Percentiles rank a stretch among this genome's conserved stretches.
Conservation (phyloP, 2,329 filamentous ascomycete genomes). For the Exserohilum turcica region DNA sequence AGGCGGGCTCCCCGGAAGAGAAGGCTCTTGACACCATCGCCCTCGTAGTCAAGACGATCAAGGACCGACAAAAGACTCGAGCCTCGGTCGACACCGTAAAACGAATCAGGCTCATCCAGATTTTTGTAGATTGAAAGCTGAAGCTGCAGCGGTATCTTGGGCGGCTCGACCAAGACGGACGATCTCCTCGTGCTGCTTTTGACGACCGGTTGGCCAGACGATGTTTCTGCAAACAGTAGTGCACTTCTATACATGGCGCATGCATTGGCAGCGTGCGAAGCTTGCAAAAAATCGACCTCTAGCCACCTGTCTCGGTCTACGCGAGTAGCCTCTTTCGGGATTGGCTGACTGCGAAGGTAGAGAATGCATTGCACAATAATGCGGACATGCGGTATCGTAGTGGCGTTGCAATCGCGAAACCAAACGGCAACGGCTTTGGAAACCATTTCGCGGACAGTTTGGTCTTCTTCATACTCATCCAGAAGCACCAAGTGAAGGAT, state of each 20-base stretch:
- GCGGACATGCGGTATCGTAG: slow-evolving; percentile 66
- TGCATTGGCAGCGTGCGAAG: slow-evolving; percentile 71
- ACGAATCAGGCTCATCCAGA: slow-evolving; percentile 93
- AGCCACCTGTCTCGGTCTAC: slow-evolving; percentile 84
- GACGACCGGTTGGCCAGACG: slow-evolving; percentile 58
- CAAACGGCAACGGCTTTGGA: slow-evolving; percentile 70
- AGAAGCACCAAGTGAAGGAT: slow-evolving; percentile 81
- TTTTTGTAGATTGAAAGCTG: slow-evolving; percentile 85
- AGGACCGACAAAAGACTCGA: slow-evolving; percentile 78
- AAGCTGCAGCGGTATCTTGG: slow-evolving; percentile 63
- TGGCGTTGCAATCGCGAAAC: slow-evolving; percentile 58
- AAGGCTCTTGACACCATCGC: slow-evolving; percentile 82
- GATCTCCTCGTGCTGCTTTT: slow-evolving; percentile 67
- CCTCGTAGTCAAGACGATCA: slow-evolving; percentile 84
- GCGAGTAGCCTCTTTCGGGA: slow-evolving; percentile 76
- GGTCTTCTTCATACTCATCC: slow-evolving; percentile 67
- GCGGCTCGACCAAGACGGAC: slow-evolving; percentile 55
- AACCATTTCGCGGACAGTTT: slow-evolving; percentile 60
- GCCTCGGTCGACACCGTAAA: slow-evolving; percentile 85
- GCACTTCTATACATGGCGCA: slow-evolving; percentile 90
- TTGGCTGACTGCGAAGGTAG: slow-evolving; percentile 82
- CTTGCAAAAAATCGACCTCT: slow-evolving; percentile 74
- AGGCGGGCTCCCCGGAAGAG: slow-evolving; percentile 90
- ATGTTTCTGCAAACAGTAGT: slow-evolving; percentile 79
- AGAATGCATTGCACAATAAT: slow-evolving; percentile 79